Conservation (phyloP, 2,329 filamentous ascomycete species). For the Claviceps monticola region DNA sequence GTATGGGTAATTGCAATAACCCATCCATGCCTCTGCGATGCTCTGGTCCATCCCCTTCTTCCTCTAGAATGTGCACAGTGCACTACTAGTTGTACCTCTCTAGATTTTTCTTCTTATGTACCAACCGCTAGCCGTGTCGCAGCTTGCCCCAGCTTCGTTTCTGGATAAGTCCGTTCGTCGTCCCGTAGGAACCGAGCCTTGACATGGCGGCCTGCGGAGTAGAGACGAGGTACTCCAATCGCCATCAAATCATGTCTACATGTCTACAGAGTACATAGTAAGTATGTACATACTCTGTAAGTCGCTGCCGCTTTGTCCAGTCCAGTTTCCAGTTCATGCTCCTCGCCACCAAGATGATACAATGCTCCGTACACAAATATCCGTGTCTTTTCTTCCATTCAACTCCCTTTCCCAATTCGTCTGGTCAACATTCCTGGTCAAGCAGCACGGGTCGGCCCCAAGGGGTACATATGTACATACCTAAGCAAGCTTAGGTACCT, state of each 20-base stretch:
- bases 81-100: not conserved
- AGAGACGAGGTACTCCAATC: not conserved
- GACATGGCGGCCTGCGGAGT: not conserved
- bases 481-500: not conserved
- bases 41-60: no score
- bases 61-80: no score
- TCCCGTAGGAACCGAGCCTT: not conserved
- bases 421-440: not conserved
- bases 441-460: not conserved
- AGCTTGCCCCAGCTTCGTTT: not conserved
- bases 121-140: not conserved
- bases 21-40: no score
- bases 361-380: not conserved
- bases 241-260: no score
- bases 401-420: not conserved
- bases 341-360: no score
- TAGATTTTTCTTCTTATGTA: not conserved
- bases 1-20: not conserved
- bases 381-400: not conserved
- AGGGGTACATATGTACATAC: not conserved
- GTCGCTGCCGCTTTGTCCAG: no score
- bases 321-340: no score
- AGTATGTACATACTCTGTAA: no score
- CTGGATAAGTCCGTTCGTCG: not conserved
- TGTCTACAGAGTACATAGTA: no score